These are phyloP conservation scores for Allomyces javanicus DNA, from an alignment of 192 early-diverging fungal species.

Conservation along the genomic window DNA sequence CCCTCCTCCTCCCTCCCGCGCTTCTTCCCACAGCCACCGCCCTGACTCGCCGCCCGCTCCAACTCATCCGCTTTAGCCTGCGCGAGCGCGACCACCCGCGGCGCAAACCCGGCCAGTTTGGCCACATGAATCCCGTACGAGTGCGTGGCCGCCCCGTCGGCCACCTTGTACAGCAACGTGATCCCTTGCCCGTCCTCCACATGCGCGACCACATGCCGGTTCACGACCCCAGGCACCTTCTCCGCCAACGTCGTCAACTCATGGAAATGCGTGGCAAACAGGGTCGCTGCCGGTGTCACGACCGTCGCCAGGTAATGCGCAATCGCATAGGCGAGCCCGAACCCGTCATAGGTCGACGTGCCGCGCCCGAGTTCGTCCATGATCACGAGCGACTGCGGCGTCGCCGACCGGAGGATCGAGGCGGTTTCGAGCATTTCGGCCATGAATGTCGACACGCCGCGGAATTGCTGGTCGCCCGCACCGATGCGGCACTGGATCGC, in stretches of 20 bases:
- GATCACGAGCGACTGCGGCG: conserved; percentile 64
- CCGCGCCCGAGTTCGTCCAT: conserved; percentile 92
- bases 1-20: too few relatives aligned
- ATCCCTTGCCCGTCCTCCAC: conserved; percentile 30
- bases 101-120: conserved; percentile 77
- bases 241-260: conserved; percentile 72
- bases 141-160: conserved; percentile 75
- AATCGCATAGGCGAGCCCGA: conserved; percentile 94
- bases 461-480: conserved; percentile 79
- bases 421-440: conserved; percentile 86
- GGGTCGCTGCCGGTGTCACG: conserved; percentile 41
- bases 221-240: conserved; percentile 50
- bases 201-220: conserved; percentile 67
- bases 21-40: background rate
- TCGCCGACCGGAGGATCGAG: conserved; percentile 72
- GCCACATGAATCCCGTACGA: conserved; percentile 98
- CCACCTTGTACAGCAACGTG: conserved; percentile 81
- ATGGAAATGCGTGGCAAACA: conserved; percentile 97
- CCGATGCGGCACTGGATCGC: conserved; percentile 81
- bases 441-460: conserved; percentile 93
- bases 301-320: conserved; percentile 59
- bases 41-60: conserved; percentile 43
- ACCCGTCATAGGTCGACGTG: conserved; percentile 95
- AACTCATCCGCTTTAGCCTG: conserved; percentile 72
- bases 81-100: conserved; percentile 57